Evolutionary conservation across 2,329 filamentous ascomycete species (phyloP).

Genomic region (Aspergillus sp.): DNA sequence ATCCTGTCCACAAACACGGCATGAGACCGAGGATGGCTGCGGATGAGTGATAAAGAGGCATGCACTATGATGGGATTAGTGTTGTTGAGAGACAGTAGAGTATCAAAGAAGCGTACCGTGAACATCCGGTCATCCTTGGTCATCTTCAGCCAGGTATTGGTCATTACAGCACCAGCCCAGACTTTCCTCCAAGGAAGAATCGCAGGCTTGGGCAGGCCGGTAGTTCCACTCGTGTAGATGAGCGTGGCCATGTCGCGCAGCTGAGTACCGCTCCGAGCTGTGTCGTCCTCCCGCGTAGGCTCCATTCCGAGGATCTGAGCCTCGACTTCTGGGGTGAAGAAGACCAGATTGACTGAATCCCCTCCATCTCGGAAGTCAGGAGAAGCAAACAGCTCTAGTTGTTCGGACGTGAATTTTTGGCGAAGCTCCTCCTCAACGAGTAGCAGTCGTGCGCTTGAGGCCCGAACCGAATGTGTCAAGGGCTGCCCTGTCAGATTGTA

Average conservation of each 20-base stretch:
- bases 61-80: constrained; percentile 56
- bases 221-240: constrained; percentile 85
- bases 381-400: constrained; percentile 43
- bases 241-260: constrained; percentile 66
- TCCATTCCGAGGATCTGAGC: constrained; percentile 55
- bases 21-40: constrained; percentile 70
- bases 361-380: constrained; percentile 45
- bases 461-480: constrained; percentile 71
- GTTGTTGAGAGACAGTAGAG: background rate
- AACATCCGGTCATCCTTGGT: constrained; percentile 69
- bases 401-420: constrained; percentile 49
- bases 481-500: constrained; percentile 75
- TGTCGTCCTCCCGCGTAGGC: constrained; percentile 60
- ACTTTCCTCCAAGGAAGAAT: constrained; percentile 73
- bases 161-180: constrained; percentile 56
- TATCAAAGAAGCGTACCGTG: constrained; percentile 55
- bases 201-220: constrained; percentile 78
- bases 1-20: constrained; percentile 60
- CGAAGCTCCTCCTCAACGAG: constrained; percentile 70
- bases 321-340: constrained; percentile 62
- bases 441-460: constrained; percentile 66
- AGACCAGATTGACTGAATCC: constrained; percentile 58
- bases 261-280: constrained; percentile 54
- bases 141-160: constrained; percentile 59
- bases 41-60: constrained; percentile 88